Conservation (phyloP, 2,329 filamentous ascomycete species). For the Colletotrichum sidae region DNA sequence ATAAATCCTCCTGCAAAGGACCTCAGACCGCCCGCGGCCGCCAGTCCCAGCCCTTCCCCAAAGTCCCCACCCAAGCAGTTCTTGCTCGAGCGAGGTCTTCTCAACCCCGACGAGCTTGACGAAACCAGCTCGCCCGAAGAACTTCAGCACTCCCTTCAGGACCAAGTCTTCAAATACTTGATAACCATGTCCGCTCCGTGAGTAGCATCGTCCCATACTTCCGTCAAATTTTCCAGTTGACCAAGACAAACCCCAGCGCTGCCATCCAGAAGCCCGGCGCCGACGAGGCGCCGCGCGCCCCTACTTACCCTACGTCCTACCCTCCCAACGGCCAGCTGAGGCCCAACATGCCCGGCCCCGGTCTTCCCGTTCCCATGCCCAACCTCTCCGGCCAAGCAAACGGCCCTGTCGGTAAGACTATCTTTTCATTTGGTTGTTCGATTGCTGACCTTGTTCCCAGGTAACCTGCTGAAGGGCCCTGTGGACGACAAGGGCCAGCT, state of each 20-base stretch:
- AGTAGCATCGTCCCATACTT: neutral
- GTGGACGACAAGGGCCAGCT: constrained; percentile 67
- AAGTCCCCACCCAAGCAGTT: constrained; percentile 33
- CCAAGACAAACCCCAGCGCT: constrained; percentile 1
- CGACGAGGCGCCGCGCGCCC: constrained; percentile 27
- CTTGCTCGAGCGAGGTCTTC: constrained; percentile 29
- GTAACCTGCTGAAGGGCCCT: constrained; percentile 67
- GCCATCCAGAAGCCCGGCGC: constrained; percentile 17
- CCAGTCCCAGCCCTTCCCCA: constrained; percentile 1
- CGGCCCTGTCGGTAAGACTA: constrained; percentile 41
- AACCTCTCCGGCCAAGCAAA: constrained; percentile 51
- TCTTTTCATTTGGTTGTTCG: neutral
- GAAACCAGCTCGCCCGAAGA: constrained; percentile 28
- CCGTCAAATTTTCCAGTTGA: too few relatives aligned
- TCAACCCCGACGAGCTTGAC: constrained; percentile 26
- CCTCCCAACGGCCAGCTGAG: constrained; percentile 19
- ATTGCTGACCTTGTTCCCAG: constrained; percentile 33
- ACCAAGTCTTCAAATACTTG: constrained; percentile 31
- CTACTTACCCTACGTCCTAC: constrained; percentile 31
- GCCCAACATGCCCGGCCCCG: constrained; percentile 20
- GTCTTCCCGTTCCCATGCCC: constrained; percentile 43
- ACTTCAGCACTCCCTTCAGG: constrained; percentile 27
- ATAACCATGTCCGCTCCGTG: constrained; percentile 36
- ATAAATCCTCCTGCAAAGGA: neutral
- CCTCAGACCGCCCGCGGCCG: neutral